Percentiles rank a stretch among this genome's conserved stretches.
phyloP scores from a whole-genome alignment of 768 basidiomycete species.

The Psilocybe subaeruginosa region DNA sequence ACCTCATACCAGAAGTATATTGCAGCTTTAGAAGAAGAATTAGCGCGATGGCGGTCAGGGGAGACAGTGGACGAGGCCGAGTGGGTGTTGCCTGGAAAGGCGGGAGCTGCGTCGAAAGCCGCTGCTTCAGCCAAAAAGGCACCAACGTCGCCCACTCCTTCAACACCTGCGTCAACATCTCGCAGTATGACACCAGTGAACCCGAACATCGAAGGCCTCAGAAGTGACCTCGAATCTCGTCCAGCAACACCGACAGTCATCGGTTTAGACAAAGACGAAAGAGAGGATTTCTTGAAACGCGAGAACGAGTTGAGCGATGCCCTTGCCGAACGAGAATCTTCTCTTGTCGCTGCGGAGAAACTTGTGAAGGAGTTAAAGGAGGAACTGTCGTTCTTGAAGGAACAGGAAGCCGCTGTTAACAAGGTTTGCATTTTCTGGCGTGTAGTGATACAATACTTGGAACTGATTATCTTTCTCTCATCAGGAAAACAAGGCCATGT shows the following conservation, averaged over 20 bases:
- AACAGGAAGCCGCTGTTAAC: conserved; percentile 80
- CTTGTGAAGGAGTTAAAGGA: conserved; percentile 86
- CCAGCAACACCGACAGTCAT: conserved; percentile 92
- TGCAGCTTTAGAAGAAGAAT: conserved; percentile 86
- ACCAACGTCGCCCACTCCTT: conserved; percentile 65
- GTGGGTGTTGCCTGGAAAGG: conserved; percentile 77
- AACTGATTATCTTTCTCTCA: conserved; percentile 5
- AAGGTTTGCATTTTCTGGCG: conserved; percentile 49
- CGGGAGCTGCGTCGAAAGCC: conserved; percentile 41
- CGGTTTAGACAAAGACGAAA: conserved; percentile 92
- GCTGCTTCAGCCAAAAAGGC: conserved; percentile 63
- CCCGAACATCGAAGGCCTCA: conserved; percentile 71
- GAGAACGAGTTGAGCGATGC: conserved; percentile 97
- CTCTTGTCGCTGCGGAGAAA: conserved; percentile 80
- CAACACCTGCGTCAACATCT: conserved; percentile 51
- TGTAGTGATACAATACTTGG: background rate
- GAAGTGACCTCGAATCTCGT: conserved; percentile 75
- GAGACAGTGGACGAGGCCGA: conserved; percentile 81
- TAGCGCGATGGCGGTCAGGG: conserved; percentile 87
- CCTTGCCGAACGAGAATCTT: conserved; percentile 89
- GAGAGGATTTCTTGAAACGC: conserved; percentile 93
- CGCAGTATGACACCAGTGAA: conserved; percentile 75
- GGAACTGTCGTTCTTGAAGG: conserved; percentile 88
- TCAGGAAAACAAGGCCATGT: conserved; percentile 94
- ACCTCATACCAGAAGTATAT: conserved; percentile 86